Evolutionary conservation across 2,329 filamentous ascomycete genomes (phyloP).

Genomic region (Penicillium freii): DNA sequence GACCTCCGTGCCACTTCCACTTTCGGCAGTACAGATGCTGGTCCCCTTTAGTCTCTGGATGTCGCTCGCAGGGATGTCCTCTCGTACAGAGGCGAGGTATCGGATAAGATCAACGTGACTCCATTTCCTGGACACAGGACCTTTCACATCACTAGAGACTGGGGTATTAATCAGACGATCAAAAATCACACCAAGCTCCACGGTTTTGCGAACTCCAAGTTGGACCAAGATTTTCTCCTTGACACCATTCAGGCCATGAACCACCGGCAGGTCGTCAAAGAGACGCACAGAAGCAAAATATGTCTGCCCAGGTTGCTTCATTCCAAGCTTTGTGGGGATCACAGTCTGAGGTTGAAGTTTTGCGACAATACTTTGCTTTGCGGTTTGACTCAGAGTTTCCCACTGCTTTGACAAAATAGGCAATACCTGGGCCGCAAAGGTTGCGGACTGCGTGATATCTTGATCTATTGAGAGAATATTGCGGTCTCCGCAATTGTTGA

Average conservation of each 20-base stretch:
- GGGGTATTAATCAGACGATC: slow-evolving; percentile 70
- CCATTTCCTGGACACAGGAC: slow-evolving; percentile 61
- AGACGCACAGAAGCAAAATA: slow-evolving; percentile 94
- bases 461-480: slow-evolving; percentile 59
- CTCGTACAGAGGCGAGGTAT: slow-evolving; percentile 83
- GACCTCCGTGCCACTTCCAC: slow-evolving; percentile 53
- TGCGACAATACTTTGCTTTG: slow-evolving; percentile 64
- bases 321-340: slow-evolving; percentile 86
- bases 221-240: slow-evolving; percentile 87
- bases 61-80: slow-evolving; percentile 83
- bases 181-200: slow-evolving; percentile 92
- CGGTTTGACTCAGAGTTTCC: slow-evolving; percentile 69
- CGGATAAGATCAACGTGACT: slow-evolving; percentile 93
- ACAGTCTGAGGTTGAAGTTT: slow-evolving; percentile 68
- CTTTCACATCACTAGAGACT: slow-evolving; percentile 47
- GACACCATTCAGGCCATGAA: slow-evolving; percentile 71
- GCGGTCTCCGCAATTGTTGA: slow-evolving; percentile 63
- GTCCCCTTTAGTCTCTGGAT: slow-evolving; percentile 74
- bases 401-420: slow-evolving; percentile 83
- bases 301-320: slow-evolving; percentile 79
- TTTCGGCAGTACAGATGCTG: slow-evolving; percentile 78
- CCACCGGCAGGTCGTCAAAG: slow-evolving; percentile 86
- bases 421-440: slow-evolving; percentile 75
- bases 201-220: slow-evolving; percentile 88
- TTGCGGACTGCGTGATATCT: slow-evolving; percentile 67